Conservation (phyloP, 1,284 basidiomycete species). For the Pascua guehoae region DNA sequence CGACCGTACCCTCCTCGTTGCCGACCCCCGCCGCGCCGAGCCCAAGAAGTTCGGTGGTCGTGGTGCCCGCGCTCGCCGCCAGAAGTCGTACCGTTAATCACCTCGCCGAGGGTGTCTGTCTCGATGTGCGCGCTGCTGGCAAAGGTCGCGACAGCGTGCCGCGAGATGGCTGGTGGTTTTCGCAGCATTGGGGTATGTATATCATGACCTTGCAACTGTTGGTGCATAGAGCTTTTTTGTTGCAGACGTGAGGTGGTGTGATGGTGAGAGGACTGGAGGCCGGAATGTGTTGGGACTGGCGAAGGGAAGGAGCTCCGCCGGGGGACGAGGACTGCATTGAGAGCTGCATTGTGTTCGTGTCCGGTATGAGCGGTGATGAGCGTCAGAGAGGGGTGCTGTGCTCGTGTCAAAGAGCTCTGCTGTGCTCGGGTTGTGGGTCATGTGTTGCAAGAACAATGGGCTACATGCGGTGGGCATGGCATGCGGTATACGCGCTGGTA, state of each 20-base stretch:
- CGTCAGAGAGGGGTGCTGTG: no score
- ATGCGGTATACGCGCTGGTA: no score
- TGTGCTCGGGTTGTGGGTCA: no score
- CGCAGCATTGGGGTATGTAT: conserved; percentile 27
- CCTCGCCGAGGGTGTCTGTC: conserved; percentile 5
- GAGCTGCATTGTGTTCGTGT: no score
- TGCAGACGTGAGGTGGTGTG: not conserved
- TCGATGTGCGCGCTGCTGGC: conserved; percentile 5
- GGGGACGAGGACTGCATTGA: no score
- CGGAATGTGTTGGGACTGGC: not conserved
- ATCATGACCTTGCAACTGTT: conserved; percentile 18
- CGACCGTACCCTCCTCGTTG: conserved; percentile 91
- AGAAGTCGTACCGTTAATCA: conserved; percentile 92
- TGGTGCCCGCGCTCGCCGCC: conserved; percentile 92
- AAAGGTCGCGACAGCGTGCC: conserved; percentile 16
- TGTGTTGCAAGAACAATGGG: no score
- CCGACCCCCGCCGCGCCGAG: conserved; percentile 98
- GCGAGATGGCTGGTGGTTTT: conserved; percentile 14
- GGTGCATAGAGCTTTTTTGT: not conserved
- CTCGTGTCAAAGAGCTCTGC: no score
- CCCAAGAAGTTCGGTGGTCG: conserved; percentile 98
- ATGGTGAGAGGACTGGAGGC: not conserved
- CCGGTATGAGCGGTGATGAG: no score
- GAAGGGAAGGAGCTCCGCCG: no score
- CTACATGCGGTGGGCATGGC: no score